A percentile compares a stretch with the other conserved stretches of the same genome.
Evolutionary conservation across 805 yeast species (phyloP).

Genomic region (Wickerhamomyces bisporus): DNA sequence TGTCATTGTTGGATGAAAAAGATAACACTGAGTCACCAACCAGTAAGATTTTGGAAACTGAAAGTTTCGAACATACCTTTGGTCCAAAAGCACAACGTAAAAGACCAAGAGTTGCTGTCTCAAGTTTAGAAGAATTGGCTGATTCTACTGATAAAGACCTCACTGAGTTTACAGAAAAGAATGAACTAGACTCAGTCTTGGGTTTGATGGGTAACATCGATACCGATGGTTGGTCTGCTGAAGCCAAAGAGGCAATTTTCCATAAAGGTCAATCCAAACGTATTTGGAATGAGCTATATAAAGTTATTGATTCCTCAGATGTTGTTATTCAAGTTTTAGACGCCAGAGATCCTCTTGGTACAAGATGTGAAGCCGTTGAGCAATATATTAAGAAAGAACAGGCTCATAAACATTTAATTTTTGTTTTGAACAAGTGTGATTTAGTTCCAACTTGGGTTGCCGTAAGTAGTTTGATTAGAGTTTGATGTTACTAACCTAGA

Average conservation of each 20-base stretch:
- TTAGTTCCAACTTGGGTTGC: constrained; percentile 99
- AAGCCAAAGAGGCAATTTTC: constrained; percentile 93
- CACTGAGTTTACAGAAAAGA: constrained; percentile 63
- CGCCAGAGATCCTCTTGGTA: constrained; percentile 96
- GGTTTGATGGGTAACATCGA: constrained; percentile 68
- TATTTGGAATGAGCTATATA: constrained; percentile 96
- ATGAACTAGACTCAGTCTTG: constrained; percentile 65
- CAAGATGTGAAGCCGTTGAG: constrained; percentile 90
- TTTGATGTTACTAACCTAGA: constrained; percentile 9
- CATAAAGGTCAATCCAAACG: constrained; percentile 97
- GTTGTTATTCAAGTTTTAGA: constrained; percentile 94
- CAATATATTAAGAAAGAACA: constrained; percentile 90
- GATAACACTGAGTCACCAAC: constrained; percentile 72
- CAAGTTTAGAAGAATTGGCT: constrained; percentile 77
- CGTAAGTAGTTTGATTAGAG: constrained; percentile 57
- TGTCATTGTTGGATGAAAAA: constrained; percentile 89
- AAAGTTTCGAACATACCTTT: constrained; percentile 72
- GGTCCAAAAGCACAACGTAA: constrained; percentile 95
- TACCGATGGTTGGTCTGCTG: constrained; percentile 80
- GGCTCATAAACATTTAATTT: constrained; percentile 93
- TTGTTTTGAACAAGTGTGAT: constrained; percentile 95
- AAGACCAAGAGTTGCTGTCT: constrained; percentile 76
- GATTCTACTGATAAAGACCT: constrained; percentile 50
- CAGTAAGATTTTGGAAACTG: constrained; percentile 82
- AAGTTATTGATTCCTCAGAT: constrained; percentile 96